Base-by-base conservation (phyloP, 2,329 filamentous ascomycete genomes). In the Aureobasidium sp. region DNA sequence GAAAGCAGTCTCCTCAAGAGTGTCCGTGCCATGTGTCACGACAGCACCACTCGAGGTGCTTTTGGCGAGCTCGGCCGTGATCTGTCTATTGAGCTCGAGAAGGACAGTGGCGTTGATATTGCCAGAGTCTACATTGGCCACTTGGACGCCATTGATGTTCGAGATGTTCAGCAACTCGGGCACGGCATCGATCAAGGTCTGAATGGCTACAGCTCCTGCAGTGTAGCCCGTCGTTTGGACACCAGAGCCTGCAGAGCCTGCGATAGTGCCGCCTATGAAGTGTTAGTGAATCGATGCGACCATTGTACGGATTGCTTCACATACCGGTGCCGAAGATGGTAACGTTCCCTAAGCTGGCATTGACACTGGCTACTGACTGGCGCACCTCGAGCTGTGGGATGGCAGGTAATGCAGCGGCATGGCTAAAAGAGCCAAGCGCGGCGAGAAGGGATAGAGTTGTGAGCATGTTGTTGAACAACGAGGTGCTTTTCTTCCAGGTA, bases 21-120 rank as follows among this genome's bases (percentile, higher is more conserved):
- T 86, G 67, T 88, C 85, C 9, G 85, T 87, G 52, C 85, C 85
- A 67, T 87, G 85, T 0, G 85, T 87, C 59, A 88, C 74, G 6
- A 87, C 82, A 7, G 81, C 82, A 39, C 83, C 72, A 11, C 71
- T 67, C 42, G 78, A 70, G 0, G 74, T 72, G 0, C 70, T 68
- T 62, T 75, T 76, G 29, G 78, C 76, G 4, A 84, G 74, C 61
- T 81, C 80, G 14, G 68, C 67, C 61, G 82, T 79, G 58, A 85
- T 79, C 61, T 75, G 72, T 27, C 79, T 74, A 6, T 78, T 75
- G 39, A 85, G 68, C 29, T 73, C 75, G 22, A 84, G 72, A 37
- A 81, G 75, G 59, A 82, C 76, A 6, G 71, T 75, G 20, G 79
- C 72, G 34, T 80, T 83, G 65, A 86, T 67, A 29, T 66, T 69